These are phyloP conservation scores for Aureobasidium namibiae DNA, from an alignment of 2,329 filamentous ascomycete species.

Conservation along the genomic window DNA sequence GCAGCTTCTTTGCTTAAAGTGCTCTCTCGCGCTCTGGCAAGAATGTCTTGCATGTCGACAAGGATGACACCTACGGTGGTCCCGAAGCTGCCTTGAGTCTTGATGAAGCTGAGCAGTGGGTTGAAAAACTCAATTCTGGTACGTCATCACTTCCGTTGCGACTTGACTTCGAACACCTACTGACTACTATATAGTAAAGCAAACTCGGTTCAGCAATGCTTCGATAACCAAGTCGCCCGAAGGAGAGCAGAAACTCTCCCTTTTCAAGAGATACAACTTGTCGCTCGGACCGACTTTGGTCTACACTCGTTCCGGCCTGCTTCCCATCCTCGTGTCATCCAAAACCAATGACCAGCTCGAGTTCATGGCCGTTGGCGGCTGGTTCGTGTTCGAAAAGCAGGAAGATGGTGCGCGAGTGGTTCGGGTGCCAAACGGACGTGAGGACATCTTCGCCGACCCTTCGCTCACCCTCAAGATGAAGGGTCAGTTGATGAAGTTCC, in stretches of 20 bases:
- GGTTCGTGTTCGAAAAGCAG: slow-evolving; percentile 60
- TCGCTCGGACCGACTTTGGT: slow-evolving; percentile 80
- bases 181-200: slow-evolving; percentile 11
- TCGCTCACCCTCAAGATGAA: slow-evolving; percentile 73
- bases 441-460: slow-evolving; percentile 80
- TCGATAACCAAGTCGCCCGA: slow-evolving; percentile 27
- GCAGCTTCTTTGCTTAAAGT: slow-evolving; percentile 52
- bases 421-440: slow-evolving; percentile 78
- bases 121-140: slow-evolving; percentile 31
- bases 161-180: not conserved
- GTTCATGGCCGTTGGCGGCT: slow-evolving; percentile 86
- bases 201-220: slow-evolving; percentile 23
- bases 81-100: slow-evolving; percentile 78
- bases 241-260: slow-evolving; percentile 38
- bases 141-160: not conserved
- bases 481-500: slow-evolving; percentile 82
- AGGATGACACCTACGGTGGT: slow-evolving; percentile 81
- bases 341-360: slow-evolving; percentile 83
- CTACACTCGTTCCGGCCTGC: slow-evolving; percentile 70
- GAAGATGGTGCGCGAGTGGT: slow-evolving; percentile 37
- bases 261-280: slow-evolving; percentile 69
- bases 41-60: slow-evolving; percentile 83
- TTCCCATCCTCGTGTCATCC: slow-evolving; percentile 78
- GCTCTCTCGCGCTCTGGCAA: slow-evolving; percentile 86
- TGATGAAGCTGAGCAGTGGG: slow-evolving; percentile 73